Conservation (phyloP, 805 yeast species). For the Candida qinlingensis region DNA sequence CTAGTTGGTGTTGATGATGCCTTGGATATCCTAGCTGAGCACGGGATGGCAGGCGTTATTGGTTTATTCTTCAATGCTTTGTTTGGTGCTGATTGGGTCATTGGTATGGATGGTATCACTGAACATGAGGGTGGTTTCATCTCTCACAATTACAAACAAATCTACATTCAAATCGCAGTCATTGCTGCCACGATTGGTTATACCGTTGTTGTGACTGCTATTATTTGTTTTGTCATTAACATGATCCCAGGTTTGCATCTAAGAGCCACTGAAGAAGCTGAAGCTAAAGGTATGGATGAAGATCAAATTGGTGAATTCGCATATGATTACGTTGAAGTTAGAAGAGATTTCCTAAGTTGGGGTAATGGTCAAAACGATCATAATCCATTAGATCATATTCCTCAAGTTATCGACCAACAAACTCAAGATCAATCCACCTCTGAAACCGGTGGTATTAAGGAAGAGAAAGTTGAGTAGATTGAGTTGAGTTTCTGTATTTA, state of each 20-base stretch:
- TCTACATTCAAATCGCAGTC: conserved; percentile 86
- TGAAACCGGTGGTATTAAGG: background rate
- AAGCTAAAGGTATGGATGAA: conserved; percentile 87
- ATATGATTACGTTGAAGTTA: conserved; percentile 95
- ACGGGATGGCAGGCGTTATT: conserved; percentile 91
- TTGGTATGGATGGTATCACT: conserved; percentile 85
- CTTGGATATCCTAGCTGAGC: conserved; percentile 95
- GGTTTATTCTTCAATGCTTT: conserved; percentile 87
- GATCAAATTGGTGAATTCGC: conserved; percentile 98
- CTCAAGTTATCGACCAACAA: conserved; percentile 4
- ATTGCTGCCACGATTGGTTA: conserved; percentile 72
- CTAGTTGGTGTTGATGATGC: conserved; percentile 83
- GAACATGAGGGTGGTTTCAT: conserved; percentile 91
- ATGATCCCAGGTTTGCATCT: conserved; percentile 77
- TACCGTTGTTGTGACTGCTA: conserved; percentile 66
- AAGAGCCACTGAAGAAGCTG: conserved; percentile 80
- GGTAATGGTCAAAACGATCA: conserved; percentile 21
- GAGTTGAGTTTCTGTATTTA: background rate
- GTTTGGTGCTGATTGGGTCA: conserved; percentile 81
- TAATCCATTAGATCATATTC: conserved; percentile 10
- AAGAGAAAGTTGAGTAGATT: background rate
- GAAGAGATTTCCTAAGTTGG: conserved; percentile 75
- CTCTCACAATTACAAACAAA: conserved; percentile 82
- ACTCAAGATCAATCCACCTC: conserved; percentile 2
- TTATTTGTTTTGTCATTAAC: conserved; percentile 69